Evolutionary conservation across 2,329 filamentous ascomycete genomes (phyloP), one percentile per base, ranked within the genome.

Genomic region (Saccharata proteae): DNA sequence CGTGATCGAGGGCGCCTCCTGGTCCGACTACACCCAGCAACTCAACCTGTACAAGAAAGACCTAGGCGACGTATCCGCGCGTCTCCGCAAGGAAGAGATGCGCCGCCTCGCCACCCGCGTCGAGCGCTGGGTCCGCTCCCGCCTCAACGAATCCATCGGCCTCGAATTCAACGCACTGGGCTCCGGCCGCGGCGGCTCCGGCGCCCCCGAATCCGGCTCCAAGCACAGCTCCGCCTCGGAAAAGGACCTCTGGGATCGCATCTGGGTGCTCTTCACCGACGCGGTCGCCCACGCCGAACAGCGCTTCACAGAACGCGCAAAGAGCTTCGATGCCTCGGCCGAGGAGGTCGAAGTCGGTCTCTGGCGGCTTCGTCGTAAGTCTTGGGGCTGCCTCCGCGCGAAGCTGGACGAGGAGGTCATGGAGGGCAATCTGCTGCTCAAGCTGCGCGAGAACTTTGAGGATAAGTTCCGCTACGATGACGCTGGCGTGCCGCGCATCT

Each of bases 401-500:
- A 90, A 83, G 64, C 80, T 98, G 39, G 88, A 96, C 20, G 90
- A 98, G 51, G 90, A 98, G 58, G 83, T 94, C 51, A 93, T 93
- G 76, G 90, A 96, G 60, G 88, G 88, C 47, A 98, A 96, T 51
- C 76, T 98, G 32, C 64, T 96, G 19, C 67, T 96, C 44, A 98
- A 98, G 64, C 72, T 98, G 30, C 76, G 90, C 20, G 90, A 98
- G 57, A 96, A 94, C 62, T 98, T 98, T 44, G 90, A 98, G 59
- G 90, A 98, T 62, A 94, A 93, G 59, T 98, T 98, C 71, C 79
- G 90, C 41, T 98, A 98, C 48, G 90, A 98, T 47, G 86, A 94
- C 37, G 76, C 77, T 5, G 90, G 90, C 16, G 90, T 98, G 4
- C 90, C 90, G 4, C 73, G 90, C 37, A 93, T 98, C 57, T 98